Evolutionary conservation across 768 basidiomycete species (phyloP), one percentile per base, ranked within the genome.

Genomic region (Hericium alpestre): DNA sequence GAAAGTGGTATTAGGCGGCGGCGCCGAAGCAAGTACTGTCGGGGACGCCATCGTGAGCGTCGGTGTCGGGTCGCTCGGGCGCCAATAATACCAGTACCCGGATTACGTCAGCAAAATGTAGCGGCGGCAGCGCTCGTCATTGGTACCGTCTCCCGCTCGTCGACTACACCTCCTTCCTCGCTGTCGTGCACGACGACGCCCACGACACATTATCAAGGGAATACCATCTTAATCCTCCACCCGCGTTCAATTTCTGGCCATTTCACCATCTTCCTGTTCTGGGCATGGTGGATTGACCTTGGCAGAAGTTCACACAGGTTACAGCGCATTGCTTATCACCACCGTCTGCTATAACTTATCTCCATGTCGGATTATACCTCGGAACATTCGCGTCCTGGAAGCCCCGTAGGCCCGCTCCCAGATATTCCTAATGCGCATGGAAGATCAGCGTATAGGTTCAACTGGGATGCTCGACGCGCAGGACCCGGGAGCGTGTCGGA

Each of bases 401-500:
- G 82, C 3, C 82, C 84, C 39, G 69, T 78, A 52, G 73, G 72
- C 41, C 72, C 74, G 8, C 69, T 78, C 20, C 71, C 76, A 64
- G 67, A 72, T 27, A 64, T 76, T 18, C 69, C 73, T 20, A 72
- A 79, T 53, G 72, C 83, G 12, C 78, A 46, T 13, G 43, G 43
- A n/a, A 23, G 79, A 8, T 80, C 82, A 4, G 57, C 62, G 15
- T 90, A 83, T 70, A 73, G 87, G 61, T 89, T 90, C 71, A 82
- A 78, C 40, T 91, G 86, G 86, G 89, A 90, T 64, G 67, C 77
- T 41, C 76, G 76, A 56, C 75, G 72, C 54, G 75, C 71, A 54
- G 86, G 88, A 4, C 86, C 88, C 38, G 83, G 78, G 51, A 90
- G 88, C 66, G 77, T 74, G 16, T 84, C 88, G 1, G 88, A 83